phyloP scores from a whole-genome alignment of 140 eudicot genomes.

The Eryngium alpinum region DNA sequence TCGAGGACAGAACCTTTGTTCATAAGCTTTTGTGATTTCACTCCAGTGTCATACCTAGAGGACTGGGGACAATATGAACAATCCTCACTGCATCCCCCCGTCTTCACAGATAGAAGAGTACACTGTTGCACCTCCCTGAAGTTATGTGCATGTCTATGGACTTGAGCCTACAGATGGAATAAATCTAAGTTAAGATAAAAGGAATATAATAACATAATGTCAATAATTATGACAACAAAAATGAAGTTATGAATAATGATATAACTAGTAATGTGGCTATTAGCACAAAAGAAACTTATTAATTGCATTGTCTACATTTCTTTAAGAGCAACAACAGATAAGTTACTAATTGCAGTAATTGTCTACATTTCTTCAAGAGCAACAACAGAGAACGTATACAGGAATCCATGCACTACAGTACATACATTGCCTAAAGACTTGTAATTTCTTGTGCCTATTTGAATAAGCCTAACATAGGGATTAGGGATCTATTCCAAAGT shows the following conservation, averaged over 20 bases:
- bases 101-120: constrained; percentile 84
- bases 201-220: neutral
- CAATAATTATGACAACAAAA: neutral
- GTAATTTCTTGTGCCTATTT: neutral
- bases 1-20: constrained; percentile 71
- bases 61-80: constrained; percentile 98
- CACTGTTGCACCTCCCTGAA: constrained; percentile 99
- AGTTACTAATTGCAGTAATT: too few relatives aligned
- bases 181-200: neutral
- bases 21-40: constrained; percentile 83
- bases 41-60: constrained; percentile 78
- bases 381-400: neutral
- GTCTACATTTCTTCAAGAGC: neutral
- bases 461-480: neutral
- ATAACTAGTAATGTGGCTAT: too few relatives aligned
- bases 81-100: constrained; percentile 99
- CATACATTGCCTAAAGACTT: neutral
- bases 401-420: neutral
- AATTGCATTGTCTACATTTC: too few relatives aligned
- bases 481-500: too few relatives aligned
- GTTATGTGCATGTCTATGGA: constrained; percentile 95
- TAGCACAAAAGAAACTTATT: too few relatives aligned
- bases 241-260: too few relatives aligned
- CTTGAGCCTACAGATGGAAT: constrained; percentile 74
- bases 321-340: neutral